phyloP scores from a whole-genome alignment of 169 alveolate genomes.

The Theileria orientalis region DNA sequence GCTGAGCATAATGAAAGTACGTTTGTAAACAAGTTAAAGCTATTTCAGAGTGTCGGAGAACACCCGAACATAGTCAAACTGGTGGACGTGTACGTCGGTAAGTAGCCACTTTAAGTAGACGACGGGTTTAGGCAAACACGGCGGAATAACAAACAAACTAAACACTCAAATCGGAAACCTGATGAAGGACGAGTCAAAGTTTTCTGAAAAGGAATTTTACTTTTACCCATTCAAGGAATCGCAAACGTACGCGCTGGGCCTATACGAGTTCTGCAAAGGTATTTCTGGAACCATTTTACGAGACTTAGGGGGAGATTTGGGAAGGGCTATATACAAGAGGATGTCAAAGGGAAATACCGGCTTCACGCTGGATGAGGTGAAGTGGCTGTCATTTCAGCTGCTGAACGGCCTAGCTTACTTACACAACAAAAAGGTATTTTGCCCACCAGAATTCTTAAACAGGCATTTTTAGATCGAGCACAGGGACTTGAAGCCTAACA shows the following conservation, averaged over 20 bases:
- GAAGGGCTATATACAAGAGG: slow-evolving; percentile 38
- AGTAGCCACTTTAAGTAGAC: neutral
- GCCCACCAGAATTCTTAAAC: neutral
- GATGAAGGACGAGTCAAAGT: slow-evolving; percentile 14
- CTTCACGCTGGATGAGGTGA: slow-evolving; percentile 75
- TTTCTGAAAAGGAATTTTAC: slow-evolving; percentile 25
- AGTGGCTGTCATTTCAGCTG: slow-evolving; percentile 89
- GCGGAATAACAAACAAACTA: slow-evolving; percentile 28
- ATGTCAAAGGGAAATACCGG: slow-evolving; percentile 68
- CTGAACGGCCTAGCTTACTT: slow-evolving; percentile 94
- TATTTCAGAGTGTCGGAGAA: slow-evolving; percentile 63
- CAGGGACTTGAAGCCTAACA: slow-evolving; percentile 89
- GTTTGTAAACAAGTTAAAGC: neutral
- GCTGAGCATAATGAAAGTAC: slow-evolving; percentile 79
- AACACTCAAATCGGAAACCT: slow-evolving; percentile 40
- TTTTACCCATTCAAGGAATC: slow-evolving; percentile 60
- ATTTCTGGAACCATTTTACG: slow-evolving; percentile 12
- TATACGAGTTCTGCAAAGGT: slow-evolving; percentile 83
- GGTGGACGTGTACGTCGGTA: slow-evolving; percentile 74
- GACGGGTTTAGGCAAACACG: slow-evolving; percentile 40
- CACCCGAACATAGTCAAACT: slow-evolving; percentile 74
- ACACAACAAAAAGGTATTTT: slow-evolving; percentile 86
- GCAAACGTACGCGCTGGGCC: slow-evolving; percentile 80
- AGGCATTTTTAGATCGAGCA: slow-evolving; percentile 72
- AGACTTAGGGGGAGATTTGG: slow-evolving; percentile 61